phyloP scores from a whole-genome alignment of 441 rosid genomes.

The Oxalis stricta region DNA sequence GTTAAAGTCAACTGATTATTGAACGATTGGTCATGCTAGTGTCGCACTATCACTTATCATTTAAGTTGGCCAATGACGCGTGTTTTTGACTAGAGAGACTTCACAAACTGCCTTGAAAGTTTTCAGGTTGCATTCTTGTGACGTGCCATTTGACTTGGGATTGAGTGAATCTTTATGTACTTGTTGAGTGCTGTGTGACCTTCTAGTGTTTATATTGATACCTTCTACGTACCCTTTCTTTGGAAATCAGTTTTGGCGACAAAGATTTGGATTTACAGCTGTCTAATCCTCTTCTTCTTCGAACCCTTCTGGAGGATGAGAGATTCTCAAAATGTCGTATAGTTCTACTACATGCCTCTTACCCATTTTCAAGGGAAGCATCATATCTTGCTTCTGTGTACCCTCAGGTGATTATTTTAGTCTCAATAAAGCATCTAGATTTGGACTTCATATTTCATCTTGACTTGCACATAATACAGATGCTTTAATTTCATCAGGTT shows the following conservation, averaged over 20 bases:
- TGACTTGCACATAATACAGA: conserved; percentile 8
- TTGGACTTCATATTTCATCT: no score
- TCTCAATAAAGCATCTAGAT: conserved; percentile 1
- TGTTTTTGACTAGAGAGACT: no score
- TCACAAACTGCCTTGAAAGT: conserved; percentile 1
- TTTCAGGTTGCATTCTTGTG: conserved; percentile 7
- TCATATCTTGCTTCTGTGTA: conserved; percentile 82
- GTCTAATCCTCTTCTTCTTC: conserved; percentile 84
- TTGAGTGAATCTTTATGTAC: background rate
- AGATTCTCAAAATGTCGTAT: conserved; percentile 60
- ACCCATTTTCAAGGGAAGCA: conserved; percentile 94
- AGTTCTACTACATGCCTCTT: conserved; percentile 89
- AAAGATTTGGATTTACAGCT: conserved; percentile 79
- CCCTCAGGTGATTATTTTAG: conserved; percentile 41
- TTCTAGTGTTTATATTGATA: background rate
- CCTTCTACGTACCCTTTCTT: conserved; percentile 3
- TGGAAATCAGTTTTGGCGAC: conserved; percentile 66
- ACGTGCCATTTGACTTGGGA: conserved; percentile 1
- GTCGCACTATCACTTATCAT: no score
- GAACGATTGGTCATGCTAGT: no score
- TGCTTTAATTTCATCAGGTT: conserved; percentile 39
- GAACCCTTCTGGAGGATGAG: conserved; percentile 64
- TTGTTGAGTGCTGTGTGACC: no score
- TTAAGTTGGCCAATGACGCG: no score
- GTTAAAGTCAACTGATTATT: background rate